Percentiles rank a stretch among this genome's conserved stretches.
Evolutionary conservation across 495 filamentous ascomycete species (phyloP).

Genomic region (Hypoxylon subgilvum): DNA sequence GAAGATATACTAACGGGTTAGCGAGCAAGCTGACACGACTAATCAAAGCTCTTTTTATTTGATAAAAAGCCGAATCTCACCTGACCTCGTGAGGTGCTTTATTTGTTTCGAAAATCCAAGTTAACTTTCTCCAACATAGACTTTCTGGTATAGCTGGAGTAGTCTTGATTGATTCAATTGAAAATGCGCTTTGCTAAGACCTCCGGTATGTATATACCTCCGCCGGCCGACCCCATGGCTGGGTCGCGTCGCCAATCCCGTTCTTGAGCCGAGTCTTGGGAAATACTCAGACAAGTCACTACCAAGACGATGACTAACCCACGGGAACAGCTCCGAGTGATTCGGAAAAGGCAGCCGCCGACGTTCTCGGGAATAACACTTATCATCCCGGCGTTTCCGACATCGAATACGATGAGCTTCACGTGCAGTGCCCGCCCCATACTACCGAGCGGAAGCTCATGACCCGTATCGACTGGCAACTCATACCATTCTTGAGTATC

Average conservation of each 20-base stretch:
- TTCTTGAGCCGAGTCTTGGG: background rate
- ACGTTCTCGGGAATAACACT: constrained; percentile 26
- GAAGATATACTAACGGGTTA: background rate
- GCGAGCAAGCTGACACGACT: constrained; percentile 16
- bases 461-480: constrained; percentile 76
- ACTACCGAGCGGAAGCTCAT: constrained; percentile 77
- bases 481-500: constrained; percentile 81
- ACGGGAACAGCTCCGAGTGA: constrained; percentile 22
- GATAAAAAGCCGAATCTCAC: background rate
- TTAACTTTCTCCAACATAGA: no score
- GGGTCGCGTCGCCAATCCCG: constrained; percentile 9
- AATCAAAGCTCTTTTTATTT: constrained; percentile 11
- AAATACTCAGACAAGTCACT: background rate
- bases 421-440: constrained; percentile 58
- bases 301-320: constrained; percentile 17
- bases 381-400: constrained; percentile 36
- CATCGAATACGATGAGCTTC: constrained; percentile 47
- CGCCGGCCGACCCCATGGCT: no score
- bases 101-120: no score
- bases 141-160: background rate
- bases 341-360: constrained; percentile 31
- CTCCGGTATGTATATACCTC: constrained; percentile 28
- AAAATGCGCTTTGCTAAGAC: constrained; percentile 26
- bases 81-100: constrained; percentile 11
- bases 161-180: constrained; percentile 5